These are phyloP conservation scores for Solanum chilense DNA, from an alignment of 257 asterid species.

Conservation along the genomic window DNA sequence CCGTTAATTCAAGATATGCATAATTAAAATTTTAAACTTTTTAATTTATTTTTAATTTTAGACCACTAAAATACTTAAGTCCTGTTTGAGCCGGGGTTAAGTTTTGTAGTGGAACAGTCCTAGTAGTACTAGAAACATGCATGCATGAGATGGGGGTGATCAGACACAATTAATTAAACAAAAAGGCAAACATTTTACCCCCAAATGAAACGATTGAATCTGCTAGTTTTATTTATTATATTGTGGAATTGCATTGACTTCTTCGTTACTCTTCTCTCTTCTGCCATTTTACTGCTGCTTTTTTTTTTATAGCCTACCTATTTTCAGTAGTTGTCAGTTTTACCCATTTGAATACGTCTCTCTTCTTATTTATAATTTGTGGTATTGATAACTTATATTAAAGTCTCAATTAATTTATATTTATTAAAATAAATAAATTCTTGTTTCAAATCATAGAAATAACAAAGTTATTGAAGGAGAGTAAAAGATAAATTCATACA, in stretches of 20 bases:
- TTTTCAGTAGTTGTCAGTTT: neutral
- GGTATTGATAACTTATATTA: rapidly evolving
- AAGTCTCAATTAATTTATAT: too few relatives aligned
- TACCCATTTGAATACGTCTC: neutral
- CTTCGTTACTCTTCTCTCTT: neutral
- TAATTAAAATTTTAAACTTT: too few relatives aligned
- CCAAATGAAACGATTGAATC: neutral
- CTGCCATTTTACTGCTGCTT: neutral
- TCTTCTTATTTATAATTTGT: neutral
- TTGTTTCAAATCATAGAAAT: too few relatives aligned
- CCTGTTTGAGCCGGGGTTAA: neutral
- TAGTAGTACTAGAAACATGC: neutral
- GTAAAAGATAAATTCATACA: too few relatives aligned
- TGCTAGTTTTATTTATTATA: neutral
- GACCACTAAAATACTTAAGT: neutral
- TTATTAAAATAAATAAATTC: too few relatives aligned
- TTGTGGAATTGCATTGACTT: neutral
- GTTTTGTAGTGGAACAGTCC: neutral
- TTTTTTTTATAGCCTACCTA: neutral
- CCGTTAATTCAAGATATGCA: neutral
- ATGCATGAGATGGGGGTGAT: neutral
- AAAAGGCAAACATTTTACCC: neutral
- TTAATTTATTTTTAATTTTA: too few relatives aligned
- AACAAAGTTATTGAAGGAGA: neutral
- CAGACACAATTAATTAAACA: neutral